Evolutionary conservation across 192 early-diverging fungal species (phyloP).

Genomic region (Phycomyces nitens): DNA sequence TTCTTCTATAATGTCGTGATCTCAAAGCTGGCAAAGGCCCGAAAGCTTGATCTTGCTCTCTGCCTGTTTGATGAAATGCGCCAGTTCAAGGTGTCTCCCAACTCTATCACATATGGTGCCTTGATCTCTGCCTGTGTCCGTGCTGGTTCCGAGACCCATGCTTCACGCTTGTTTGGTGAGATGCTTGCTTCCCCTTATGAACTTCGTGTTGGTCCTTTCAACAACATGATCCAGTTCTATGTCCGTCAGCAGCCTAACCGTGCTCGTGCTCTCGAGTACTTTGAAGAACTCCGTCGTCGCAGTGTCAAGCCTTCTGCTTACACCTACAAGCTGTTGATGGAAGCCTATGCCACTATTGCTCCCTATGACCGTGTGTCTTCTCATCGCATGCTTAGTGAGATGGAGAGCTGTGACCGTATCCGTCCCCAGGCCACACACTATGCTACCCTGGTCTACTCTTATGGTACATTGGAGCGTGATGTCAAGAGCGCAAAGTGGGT

Average conservation of each 20-base stretch:
- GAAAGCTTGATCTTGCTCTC: slow-evolving; percentile 48
- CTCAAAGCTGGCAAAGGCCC: slow-evolving; percentile 55
- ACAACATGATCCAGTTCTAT: slow-evolving; percentile 63
- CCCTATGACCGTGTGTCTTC: slow-evolving; percentile 55
- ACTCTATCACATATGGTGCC: slow-evolving; percentile 53
- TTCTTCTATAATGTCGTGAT: slow-evolving; percentile 62
- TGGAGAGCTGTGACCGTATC: slow-evolving; percentile 35
- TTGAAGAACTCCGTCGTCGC: slow-evolving; percentile 36
- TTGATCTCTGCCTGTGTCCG: slow-evolving; percentile 54
- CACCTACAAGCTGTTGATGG: slow-evolving; percentile 55
- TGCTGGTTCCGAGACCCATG: slow-evolving; percentile 49
- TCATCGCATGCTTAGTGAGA: slow-evolving; percentile 39
- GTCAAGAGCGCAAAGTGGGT: slow-evolving; percentile 37
- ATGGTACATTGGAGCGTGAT: slow-evolving; percentile 50
- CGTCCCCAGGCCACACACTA: slow-evolving; percentile 48
- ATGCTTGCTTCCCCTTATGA: slow-evolving; percentile 48
- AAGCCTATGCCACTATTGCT: slow-evolving; percentile 48
- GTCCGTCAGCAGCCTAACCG: slow-evolving; percentile 52
- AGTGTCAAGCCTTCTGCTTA: slow-evolving; percentile 49
- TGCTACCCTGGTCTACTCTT: slow-evolving; percentile 52
- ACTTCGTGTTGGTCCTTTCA: slow-evolving; percentile 52
- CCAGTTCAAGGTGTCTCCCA: slow-evolving; percentile 41
- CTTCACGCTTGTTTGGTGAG: slow-evolving; percentile 45
- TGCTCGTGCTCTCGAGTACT: slow-evolving; percentile 45
- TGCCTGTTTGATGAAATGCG: slow-evolving; percentile 56